phyloP scores from a whole-genome alignment of 371 early-diverging fungal genomes.

The Capniomyces stellatus region DNA sequence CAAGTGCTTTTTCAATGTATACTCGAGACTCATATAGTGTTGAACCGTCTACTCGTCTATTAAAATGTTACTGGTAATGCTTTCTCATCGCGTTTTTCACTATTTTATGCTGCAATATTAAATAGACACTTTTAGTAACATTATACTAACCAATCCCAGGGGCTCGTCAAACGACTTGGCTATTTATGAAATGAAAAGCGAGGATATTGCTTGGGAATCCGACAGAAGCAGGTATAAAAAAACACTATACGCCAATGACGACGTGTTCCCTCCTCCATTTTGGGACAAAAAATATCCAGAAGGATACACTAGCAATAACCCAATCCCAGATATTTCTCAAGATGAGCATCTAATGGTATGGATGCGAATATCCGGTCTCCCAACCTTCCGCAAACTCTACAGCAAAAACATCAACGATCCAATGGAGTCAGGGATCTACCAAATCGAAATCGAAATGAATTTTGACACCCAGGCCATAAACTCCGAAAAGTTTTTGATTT shows the following conservation, averaged over 20 bases:
- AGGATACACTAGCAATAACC: conserved; percentile 36
- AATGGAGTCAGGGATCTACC: conserved; percentile 40
- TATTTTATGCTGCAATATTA: too few relatives aligned
- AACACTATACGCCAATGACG: conserved; percentile 28
- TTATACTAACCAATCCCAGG: conserved; percentile 29
- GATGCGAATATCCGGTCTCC: conserved; percentile 94
- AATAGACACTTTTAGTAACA: conserved; percentile 24
- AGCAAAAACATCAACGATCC: conserved; percentile 43
- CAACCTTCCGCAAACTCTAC: conserved; percentile 93
- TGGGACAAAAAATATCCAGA: conserved; percentile 42
- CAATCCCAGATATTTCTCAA: conserved; percentile 44
- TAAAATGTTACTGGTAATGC: too few relatives aligned
- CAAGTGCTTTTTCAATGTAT: neutral
- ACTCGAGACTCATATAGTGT: too few relatives aligned
- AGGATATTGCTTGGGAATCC: conserved; percentile 78
- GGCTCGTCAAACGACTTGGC: conserved; percentile 14
- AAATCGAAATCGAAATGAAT: conserved; percentile 44
- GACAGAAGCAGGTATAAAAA: conserved; percentile 54
- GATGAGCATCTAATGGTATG: conserved; percentile 93
- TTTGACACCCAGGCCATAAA: conserved; percentile 61
- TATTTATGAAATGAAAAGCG: conserved; percentile 32
- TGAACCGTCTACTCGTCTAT: too few relatives aligned
- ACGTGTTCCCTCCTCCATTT: conserved; percentile 61
- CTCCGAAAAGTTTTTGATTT: conserved; percentile 81
- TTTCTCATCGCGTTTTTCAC: too few relatives aligned